Conservation (phyloP, 2,329 filamentous ascomycete genomes). For the Xylariaceae sp. region DNA sequence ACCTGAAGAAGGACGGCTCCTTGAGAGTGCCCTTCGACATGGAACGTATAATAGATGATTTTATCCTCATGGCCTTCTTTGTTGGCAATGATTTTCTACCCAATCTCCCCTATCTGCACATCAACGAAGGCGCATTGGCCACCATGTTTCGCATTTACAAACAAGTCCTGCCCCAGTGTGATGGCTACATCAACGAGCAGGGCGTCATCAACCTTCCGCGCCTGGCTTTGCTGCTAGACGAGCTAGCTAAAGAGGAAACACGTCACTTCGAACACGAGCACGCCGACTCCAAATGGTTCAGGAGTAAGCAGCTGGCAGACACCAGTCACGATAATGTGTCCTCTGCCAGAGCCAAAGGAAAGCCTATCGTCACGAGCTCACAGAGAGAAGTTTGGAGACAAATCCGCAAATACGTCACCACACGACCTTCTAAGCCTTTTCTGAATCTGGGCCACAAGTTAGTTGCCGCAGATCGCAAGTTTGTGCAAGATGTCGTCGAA, state of each 20-base stretch:
- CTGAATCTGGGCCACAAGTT: slow-evolving; percentile 73
- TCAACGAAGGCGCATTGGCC: slow-evolving; percentile 94
- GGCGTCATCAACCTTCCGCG: slow-evolving; percentile 87
- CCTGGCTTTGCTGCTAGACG: slow-evolving; percentile 73
- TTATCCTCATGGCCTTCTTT: slow-evolving; percentile 99
- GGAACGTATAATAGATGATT: slow-evolving; percentile 97
- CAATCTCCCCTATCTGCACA: slow-evolving; percentile 92
- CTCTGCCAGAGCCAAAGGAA: slow-evolving; percentile 54
- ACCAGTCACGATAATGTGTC: slow-evolving; percentile 57
- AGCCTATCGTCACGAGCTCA: slow-evolving; percentile 70
- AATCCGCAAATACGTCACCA: slow-evolving; percentile 79
- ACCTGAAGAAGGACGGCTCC: slow-evolving; percentile 70
- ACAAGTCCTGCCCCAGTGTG: slow-evolving; percentile 77
- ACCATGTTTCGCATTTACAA: slow-evolving; percentile 99
- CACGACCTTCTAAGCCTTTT: slow-evolving; percentile 57
- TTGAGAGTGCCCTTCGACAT: slow-evolving; percentile 83
- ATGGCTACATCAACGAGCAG: slow-evolving; percentile 94
- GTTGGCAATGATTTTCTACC: slow-evolving; percentile 99
- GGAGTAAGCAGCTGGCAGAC: slow-evolving; percentile 75
- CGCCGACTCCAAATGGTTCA: slow-evolving; percentile 87
- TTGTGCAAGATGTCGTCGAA: slow-evolving; percentile 81
- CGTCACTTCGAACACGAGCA: slow-evolving; percentile 91
- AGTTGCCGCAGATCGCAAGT: slow-evolving; percentile 84
- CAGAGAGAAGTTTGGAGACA: slow-evolving; percentile 82
- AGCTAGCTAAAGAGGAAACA: slow-evolving; percentile 84